phyloP scores from a whole-genome alignment of 805 yeast genomes.

The Hanseniaspora hatyaiensis region DNA sequence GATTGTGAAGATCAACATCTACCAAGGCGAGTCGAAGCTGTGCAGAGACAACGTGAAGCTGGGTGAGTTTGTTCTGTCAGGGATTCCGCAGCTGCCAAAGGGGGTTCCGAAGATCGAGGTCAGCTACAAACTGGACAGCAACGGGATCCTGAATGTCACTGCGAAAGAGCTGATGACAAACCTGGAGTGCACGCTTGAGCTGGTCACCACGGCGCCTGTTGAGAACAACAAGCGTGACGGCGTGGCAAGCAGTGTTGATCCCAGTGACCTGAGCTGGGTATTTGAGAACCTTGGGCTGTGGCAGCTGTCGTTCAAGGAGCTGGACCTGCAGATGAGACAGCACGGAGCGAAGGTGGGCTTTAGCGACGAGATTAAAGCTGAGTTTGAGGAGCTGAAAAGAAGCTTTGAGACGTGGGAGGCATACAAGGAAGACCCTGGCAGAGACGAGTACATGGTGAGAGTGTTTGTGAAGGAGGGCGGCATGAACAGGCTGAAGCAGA shows the following conservation, averaged over 20 bases:
- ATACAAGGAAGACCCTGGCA: conserved; percentile 1
- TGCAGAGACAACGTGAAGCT: conserved; percentile 68
- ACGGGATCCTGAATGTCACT: conserved; percentile 69
- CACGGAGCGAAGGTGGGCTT: not conserved
- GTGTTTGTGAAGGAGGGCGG: conserved; percentile 9
- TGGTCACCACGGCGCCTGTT: conserved; percentile 13
- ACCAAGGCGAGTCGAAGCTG: conserved; percentile 70
- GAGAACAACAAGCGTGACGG: not conserved
- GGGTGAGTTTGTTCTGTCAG: conserved; percentile 60
- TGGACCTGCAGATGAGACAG: conserved; percentile 11
- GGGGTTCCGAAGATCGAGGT: conserved; percentile 73
- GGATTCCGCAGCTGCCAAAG: conserved; percentile 65
- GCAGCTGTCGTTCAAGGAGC: conserved; percentile 11
- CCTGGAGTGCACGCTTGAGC: conserved; percentile 34
- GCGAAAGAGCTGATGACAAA: conserved; percentile 73
- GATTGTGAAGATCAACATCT: conserved; percentile 67
- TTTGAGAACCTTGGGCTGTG: conserved; percentile 15
- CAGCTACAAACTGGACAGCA: conserved; percentile 69
- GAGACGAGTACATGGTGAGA: conserved; percentile 7
- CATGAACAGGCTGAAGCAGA: conserved; percentile 5
- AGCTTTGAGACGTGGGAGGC: conserved; percentile 3
- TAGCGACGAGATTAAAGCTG: not conserved
- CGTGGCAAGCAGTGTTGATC: not conserved
- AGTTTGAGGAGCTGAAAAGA: not conserved
- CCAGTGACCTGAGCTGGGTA: conserved; percentile 10